phyloP scores from a whole-genome alignment of 495 filamentous ascomycete species.

The Annulohypoxylon bovei region DNA sequence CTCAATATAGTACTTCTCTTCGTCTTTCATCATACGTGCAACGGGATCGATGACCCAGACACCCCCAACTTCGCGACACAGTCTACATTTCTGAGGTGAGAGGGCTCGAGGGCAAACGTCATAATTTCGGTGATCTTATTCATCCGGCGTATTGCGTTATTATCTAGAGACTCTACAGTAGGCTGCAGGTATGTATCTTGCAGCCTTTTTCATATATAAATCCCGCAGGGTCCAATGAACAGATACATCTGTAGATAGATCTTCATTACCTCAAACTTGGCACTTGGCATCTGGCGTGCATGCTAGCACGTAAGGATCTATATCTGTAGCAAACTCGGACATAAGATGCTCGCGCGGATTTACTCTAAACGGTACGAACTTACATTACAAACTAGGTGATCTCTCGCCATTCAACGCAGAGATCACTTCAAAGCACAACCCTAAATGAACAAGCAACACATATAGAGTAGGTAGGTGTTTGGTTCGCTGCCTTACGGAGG shows the following conservation, averaged over 20 bases:
- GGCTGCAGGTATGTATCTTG: constrained; percentile 19
- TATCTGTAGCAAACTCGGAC: constrained; percentile 16
- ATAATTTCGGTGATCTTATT: constrained; percentile 13
- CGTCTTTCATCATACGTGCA: constrained; percentile 11
- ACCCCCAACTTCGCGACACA: not conserved
- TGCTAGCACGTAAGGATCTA: not conserved
- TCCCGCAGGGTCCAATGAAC: constrained; percentile 27
- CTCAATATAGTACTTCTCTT: not conserved
- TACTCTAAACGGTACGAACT: not conserved
- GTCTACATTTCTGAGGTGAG: not conserved
- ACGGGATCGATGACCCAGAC: constrained; percentile 6
- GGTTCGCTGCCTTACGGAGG: not conserved
- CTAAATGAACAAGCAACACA: too few species aligned
- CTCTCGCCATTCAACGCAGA: not conserved
- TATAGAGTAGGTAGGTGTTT: too few species aligned
- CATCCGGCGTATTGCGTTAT: constrained; percentile 1
- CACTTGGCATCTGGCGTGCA: not conserved
- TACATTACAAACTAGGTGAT: too few species aligned
- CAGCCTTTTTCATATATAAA: constrained; percentile 24
- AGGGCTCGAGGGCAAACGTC: constrained; percentile 11
- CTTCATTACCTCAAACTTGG: constrained; percentile 10
- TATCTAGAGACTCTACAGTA: too few species aligned
- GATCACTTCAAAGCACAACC: not conserved
- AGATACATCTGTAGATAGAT: constrained; percentile 18
- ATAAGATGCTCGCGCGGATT: constrained; percentile 6